Percentiles rank a stretch among this genome's conserved stretches.
These are phyloP conservation scores for Udeniomyces megalosporus DNA, from an alignment of 768 basidiomycete genomes.

Conservation along the genomic window DNA sequence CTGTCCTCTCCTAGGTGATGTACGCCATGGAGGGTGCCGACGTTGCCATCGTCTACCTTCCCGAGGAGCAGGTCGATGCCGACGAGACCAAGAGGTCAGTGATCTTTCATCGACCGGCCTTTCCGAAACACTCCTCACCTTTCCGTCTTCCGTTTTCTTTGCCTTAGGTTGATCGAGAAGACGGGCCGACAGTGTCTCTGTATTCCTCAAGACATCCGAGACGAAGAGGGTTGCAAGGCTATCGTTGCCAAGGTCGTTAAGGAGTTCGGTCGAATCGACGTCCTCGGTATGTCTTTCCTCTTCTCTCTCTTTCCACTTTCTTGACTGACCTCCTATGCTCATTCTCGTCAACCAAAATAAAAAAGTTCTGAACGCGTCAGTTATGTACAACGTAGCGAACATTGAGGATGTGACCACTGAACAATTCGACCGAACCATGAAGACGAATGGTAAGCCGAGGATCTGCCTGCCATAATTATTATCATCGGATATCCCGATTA, in stretches of 20 bases:
- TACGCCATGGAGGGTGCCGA: slow-evolving; percentile 32
- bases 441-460: slow-evolving; percentile 1
- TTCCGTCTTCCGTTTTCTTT: no score
- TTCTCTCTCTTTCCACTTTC: not conserved
- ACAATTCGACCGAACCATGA: slow-evolving; percentile 14
- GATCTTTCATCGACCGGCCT: no score
- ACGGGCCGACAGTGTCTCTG: slow-evolving; percentile 21
- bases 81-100: slow-evolving; percentile 10
- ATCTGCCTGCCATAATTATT: not conserved
- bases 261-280: slow-evolving; percentile 10
- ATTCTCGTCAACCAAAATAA: no score
- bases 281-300: not conserved
- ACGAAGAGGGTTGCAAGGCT: slow-evolving; percentile 27
- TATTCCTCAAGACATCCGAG: slow-evolving; percentile 28
- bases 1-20: no score
- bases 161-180: not conserved
- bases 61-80: slow-evolving; percentile 16
- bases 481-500: not conserved
- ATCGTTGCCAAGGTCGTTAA: slow-evolving; percentile 26
- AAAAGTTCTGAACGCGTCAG: slow-evolving; percentile 8
- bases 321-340: no score
- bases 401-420: slow-evolving; percentile 13
- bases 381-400: slow-evolving; percentile 7
- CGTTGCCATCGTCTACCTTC: slow-evolving; percentile 17
- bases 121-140: no score